A percentile compares a stretch with the other conserved stretches of the same genome.
phyloP scores from a whole-genome alignment of 192 early-diverging fungal species.

The Geranomyces michiganensis region DNA sequence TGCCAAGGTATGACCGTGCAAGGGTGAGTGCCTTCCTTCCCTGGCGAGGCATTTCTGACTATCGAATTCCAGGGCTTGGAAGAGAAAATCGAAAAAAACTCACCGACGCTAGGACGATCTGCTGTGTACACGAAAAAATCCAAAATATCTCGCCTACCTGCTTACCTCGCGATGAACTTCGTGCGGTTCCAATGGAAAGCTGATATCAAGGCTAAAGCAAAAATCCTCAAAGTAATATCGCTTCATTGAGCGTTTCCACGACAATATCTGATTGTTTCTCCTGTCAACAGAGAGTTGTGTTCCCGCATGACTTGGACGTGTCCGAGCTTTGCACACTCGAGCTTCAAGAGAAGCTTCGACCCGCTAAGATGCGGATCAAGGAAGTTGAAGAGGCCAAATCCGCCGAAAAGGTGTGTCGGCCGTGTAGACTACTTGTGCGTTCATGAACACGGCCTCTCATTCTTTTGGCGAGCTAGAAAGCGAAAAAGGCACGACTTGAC shows the following conservation, averaged over 20 bases:
- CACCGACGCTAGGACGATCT: constrained; percentile 73
- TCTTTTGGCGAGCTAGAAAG: constrained; percentile 32
- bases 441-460: not conserved
- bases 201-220: constrained; percentile 75
- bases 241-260: not conserved
- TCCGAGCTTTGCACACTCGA: constrained; percentile 84
- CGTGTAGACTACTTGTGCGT: not conserved
- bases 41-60: no score
- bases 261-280: not conserved
- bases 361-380: constrained; percentile 57
- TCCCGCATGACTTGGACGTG: constrained; percentile 89
- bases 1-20: constrained; percentile 52
- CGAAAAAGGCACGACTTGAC: constrained; percentile 32
- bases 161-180: constrained; percentile 88
- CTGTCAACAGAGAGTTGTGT: constrained; percentile 76
- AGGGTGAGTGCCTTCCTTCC: no score
- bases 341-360: constrained; percentile 72
- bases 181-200: constrained; percentile 96
- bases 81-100: constrained; percentile 89
- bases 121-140: constrained; percentile 79
- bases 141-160: constrained; percentile 81
- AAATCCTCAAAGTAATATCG: constrained; percentile 77
- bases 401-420: constrained; percentile 36
- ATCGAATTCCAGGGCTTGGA: constrained; percentile 68
- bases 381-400: constrained; percentile 72